A percentile compares a stretch with the other conserved stretches of the same genome.
These are phyloP conservation scores for Moesziomyces globuligerus DNA, from an alignment of 1,284 basidiomycete genomes.

Conservation along the genomic window DNA sequence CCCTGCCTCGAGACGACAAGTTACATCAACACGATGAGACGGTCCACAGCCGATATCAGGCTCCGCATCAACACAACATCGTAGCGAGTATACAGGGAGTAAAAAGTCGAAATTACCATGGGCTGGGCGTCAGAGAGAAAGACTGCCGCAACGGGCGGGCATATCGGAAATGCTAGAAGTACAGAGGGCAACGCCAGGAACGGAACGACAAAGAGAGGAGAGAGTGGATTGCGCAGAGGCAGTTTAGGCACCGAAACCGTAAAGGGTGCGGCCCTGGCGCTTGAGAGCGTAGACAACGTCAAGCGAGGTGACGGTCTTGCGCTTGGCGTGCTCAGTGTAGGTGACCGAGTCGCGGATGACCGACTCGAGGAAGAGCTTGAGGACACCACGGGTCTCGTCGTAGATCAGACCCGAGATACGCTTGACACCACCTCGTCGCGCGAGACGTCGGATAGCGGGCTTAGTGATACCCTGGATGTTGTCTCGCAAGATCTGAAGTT, in stretches of 20 bases:
- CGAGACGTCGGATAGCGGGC: constrained; percentile 93
- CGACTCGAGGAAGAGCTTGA: constrained; percentile 81
- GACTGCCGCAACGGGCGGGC: constrained; percentile 46
- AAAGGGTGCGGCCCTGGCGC: constrained; percentile 80
- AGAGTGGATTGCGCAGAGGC: constrained; percentile 2
- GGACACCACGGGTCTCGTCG: constrained; percentile 89
- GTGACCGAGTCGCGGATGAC: constrained; percentile 89
- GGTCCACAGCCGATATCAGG: no score
- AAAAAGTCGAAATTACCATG: constrained; percentile 50
- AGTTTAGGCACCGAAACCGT: constrained; percentile 71
- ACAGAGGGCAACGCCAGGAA: constrained; percentile 46
- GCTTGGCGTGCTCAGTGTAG: constrained; percentile 94
- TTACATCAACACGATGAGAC: no score
- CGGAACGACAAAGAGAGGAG: constrained; percentile 23
- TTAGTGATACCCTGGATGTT: constrained; percentile 78
- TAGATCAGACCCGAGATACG: constrained; percentile 85
- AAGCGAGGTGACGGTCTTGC: constrained; percentile 89
- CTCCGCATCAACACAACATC: no score
- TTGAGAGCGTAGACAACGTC: constrained; percentile 94
- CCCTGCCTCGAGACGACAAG: no score
- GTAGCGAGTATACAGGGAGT: constrained; percentile 37
- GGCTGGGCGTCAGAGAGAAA: constrained; percentile 39
- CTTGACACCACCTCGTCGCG: constrained; percentile 79
- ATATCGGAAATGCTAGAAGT: constrained; percentile 54
- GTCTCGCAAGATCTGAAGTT: constrained; percentile 60